A percentile compares a stretch with the other conserved stretches of the same genome.
These are phyloP conservation scores for Thielaviopsis euricoi DNA, from an alignment of 2,329 filamentous ascomycete species.

Conservation along the genomic window DNA sequence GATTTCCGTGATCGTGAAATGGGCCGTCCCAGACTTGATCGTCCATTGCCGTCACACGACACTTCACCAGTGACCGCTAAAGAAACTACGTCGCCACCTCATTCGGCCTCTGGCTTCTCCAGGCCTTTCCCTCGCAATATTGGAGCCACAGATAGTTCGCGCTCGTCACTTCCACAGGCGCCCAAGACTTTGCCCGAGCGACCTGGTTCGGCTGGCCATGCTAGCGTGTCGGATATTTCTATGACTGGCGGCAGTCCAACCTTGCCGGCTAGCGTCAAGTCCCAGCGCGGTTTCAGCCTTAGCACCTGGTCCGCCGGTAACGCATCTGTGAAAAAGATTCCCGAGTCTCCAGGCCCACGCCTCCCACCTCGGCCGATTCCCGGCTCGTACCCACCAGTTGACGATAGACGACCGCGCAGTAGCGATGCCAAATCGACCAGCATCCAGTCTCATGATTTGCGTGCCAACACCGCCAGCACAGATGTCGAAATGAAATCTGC, in stretches of 20 bases:
- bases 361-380: conserved; percentile 8
- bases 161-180: conserved; percentile 9
- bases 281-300: not conserved
- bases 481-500: not conserved
- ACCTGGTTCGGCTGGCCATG: conserved; percentile 26
- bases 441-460: not conserved
- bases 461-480: not conserved
- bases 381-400: conserved; percentile 19
- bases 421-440: conserved; percentile 33
- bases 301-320: conserved; percentile 36
- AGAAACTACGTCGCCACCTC: conserved; percentile 29
- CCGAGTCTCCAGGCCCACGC: conserved; percentile 38
- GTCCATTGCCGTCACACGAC: conserved; percentile 32
- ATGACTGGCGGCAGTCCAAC: conserved; percentile 15
- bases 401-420: conserved; percentile 32
- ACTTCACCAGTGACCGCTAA: conserved; percentile 26
- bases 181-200: conserved; percentile 27
- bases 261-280: conserved; percentile 17
- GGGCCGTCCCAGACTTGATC: conserved; percentile 34
- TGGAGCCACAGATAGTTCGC: conserved; percentile 31
- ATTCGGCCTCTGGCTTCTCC: conserved; percentile 37
- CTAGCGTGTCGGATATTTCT: conserved; percentile 11
- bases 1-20: conserved; percentile 30
- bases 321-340: conserved; percentile 27
- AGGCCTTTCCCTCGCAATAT: conserved; percentile 30